phyloP scores from a whole-genome alignment of 345 rosid species.

The Anastatica hierochuntica region DNA sequence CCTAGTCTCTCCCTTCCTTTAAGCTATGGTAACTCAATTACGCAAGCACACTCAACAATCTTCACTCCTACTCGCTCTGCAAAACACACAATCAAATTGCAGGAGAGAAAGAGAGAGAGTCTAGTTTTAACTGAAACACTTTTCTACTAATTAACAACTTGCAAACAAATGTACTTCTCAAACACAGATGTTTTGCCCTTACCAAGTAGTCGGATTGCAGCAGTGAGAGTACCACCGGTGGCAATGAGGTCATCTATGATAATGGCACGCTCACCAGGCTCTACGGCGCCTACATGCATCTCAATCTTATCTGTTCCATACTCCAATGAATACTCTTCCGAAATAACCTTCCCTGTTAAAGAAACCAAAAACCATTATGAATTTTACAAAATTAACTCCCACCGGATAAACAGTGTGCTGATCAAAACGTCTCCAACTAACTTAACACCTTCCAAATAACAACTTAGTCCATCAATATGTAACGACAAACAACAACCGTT shows the following conservation, averaged over 20 bases:
- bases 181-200: slow-evolving; percentile 1
- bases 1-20: slow-evolving; percentile 79
- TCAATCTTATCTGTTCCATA: slow-evolving; percentile 91
- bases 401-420: neutral
- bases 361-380: neutral
- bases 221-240: slow-evolving; percentile 87
- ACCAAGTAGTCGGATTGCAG: slow-evolving; percentile 96
- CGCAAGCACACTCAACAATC: slow-evolving; percentile 91
- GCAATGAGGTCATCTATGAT: slow-evolving; percentile 92
- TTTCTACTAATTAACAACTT: neutral
- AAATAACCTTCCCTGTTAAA: slow-evolving; percentile 66
- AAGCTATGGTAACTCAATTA: slow-evolving; percentile 81
- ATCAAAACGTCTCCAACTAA: too few relatives aligned
- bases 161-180: neutral
- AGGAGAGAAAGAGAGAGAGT: neutral
- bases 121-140: too few relatives aligned
- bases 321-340: slow-evolving; percentile 89
- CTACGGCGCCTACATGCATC: slow-evolving; percentile 98
- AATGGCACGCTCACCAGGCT: slow-evolving; percentile 80
- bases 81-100: slow-evolving; percentile 1
- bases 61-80: slow-evolving; percentile 88
- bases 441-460: neutral
- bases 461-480: neutral
- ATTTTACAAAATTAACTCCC: neutral
- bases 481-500: neutral